Conservation (phyloP, 1,284 basidiomycete genomes). For the Puccinia novopanici region DNA sequence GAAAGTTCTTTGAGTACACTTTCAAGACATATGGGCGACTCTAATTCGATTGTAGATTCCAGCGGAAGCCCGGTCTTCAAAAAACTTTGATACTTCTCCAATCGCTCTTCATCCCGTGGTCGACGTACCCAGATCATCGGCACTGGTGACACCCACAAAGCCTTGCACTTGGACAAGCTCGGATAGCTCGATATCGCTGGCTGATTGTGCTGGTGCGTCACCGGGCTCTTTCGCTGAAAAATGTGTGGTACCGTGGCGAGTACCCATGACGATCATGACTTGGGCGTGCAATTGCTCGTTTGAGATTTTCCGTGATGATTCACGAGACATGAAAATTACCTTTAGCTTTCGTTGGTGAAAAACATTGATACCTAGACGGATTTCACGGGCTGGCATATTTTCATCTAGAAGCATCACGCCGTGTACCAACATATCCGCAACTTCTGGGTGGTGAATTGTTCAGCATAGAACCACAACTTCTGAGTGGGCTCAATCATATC, state of each 20-base stretch:
- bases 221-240: slow-evolving; percentile 23
- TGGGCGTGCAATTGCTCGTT: slow-evolving; percentile 76
- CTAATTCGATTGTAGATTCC: slow-evolving; percentile 54
- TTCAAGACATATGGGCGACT: background rate
- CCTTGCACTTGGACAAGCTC: slow-evolving; percentile 57
- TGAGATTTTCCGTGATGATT: slow-evolving; percentile 70
- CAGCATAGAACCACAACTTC: slow-evolving; percentile 66
- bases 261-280: slow-evolving; percentile 85
- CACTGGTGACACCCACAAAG: slow-evolving; percentile 49
- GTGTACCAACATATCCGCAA: slow-evolving; percentile 77
- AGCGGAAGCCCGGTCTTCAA: slow-evolving; percentile 55
- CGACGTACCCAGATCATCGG: slow-evolving; percentile 37
- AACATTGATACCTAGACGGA: slow-evolving; percentile 76
- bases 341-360: slow-evolving; percentile 78
- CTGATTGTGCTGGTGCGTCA: slow-evolving; percentile 51
- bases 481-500: slow-evolving; percentile 33
- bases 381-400: slow-evolving; percentile 71
- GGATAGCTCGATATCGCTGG: slow-evolving; percentile 53
- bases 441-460: slow-evolving; percentile 68
- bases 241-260: slow-evolving; percentile 66
- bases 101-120: slow-evolving; percentile 54
- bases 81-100: slow-evolving; percentile 53
- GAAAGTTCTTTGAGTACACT: background rate
- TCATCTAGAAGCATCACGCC: slow-evolving; percentile 86
- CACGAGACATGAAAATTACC: slow-evolving; percentile 79